Evolutionary conservation across 108 stramenopile species (phyloP), one percentile per base, ranked within the genome.

Genomic region (Seminavis robusta): DNA sequence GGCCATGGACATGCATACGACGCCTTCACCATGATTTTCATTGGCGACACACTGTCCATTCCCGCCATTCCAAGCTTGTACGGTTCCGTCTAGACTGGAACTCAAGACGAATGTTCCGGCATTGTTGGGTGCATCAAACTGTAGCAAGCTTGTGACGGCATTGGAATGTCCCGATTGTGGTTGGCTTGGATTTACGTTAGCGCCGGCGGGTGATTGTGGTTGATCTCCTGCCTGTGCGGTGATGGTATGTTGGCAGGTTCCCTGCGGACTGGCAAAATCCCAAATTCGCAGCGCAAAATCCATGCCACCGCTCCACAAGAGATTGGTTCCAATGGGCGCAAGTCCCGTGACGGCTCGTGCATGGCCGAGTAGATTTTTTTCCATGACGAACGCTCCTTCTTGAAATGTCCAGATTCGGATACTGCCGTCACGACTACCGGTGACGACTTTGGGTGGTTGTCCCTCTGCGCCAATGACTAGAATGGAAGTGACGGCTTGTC

Each of bases 251-350:
- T 78, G 65, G 51, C 83, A 80, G 16, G 65, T 67, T 20, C 73
- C 74, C 26, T 69, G 51, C 56, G 15, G 61, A 32, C 8, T 33
- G 28, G 24, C 37, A 46, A 83, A 36, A 56, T 93, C 84, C 91
- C 91, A 93, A 27, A 93, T 69, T 23, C 91, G 78, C 33, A 93
- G 79, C 19, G 87, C 76, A 15, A 73, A 76, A 71, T 93, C 91
- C 40, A 70, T 83, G 27, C 74, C 65, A 41, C 74, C 75, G 13
- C 47, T 65, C 88, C 86, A 89, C 11, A 93, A 38, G 47, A 78
- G 54, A 17, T 47, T 37, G 21, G 63, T 70, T 1, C 51, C 59
- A 33, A 77, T 51, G 21, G 80, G 54, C 28, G 70, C 79, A 28
- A 93, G 51, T 38, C 85, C 83, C 7, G 91, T 83, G 8, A 93